phyloP scores from a whole-genome alignment of 2,329 filamentous ascomycete species.

The Didymella glomerata region DNA sequence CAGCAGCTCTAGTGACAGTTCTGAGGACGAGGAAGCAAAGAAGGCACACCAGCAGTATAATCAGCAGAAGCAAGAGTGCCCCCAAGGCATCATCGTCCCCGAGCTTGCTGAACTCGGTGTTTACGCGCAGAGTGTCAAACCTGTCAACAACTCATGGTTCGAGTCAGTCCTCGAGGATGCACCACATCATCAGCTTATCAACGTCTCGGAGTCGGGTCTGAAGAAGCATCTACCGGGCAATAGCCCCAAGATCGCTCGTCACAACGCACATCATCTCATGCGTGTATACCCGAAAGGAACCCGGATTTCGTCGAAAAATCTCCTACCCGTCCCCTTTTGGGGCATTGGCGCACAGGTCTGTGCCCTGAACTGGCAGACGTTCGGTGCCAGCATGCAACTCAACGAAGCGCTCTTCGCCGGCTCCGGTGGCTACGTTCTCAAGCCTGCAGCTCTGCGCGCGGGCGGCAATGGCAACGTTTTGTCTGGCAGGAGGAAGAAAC shows the following conservation, averaged over 20 bases:
- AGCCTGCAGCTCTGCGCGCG: conserved; percentile 66
- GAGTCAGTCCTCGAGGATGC: conserved; percentile 58
- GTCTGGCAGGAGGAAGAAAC: conserved; percentile 57
- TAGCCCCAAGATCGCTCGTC: conserved; percentile 61
- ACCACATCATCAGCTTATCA: conserved; percentile 72
- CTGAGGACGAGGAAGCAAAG: conserved; percentile 55
- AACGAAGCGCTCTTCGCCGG: conserved; percentile 74
- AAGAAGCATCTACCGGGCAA: conserved; percentile 59
- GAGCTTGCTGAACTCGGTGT: conserved; percentile 72
- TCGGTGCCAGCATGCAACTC: conserved; percentile 70
- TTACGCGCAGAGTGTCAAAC: conserved; percentile 75
- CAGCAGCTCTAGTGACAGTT: conserved; percentile 43
- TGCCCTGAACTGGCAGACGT: conserved; percentile 75
- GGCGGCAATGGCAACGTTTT: conserved; percentile 63
- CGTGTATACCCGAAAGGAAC: conserved; percentile 74
- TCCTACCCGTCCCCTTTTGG: conserved; percentile 71
- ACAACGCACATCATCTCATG: conserved; percentile 74
- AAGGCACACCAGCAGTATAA: conserved; percentile 64
- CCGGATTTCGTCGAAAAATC: conserved; percentile 71
- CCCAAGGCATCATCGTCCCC: conserved; percentile 64
- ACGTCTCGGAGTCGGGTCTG: conserved; percentile 71
- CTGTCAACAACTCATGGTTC: conserved; percentile 71
- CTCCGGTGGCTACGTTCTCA: conserved; percentile 71
- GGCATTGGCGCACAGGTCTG: conserved; percentile 73
- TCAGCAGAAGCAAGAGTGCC: conserved; percentile 59